Base-by-base conservation (phyloP, 352 stramenopile species). In the Phytophthora sojae region DNA sequence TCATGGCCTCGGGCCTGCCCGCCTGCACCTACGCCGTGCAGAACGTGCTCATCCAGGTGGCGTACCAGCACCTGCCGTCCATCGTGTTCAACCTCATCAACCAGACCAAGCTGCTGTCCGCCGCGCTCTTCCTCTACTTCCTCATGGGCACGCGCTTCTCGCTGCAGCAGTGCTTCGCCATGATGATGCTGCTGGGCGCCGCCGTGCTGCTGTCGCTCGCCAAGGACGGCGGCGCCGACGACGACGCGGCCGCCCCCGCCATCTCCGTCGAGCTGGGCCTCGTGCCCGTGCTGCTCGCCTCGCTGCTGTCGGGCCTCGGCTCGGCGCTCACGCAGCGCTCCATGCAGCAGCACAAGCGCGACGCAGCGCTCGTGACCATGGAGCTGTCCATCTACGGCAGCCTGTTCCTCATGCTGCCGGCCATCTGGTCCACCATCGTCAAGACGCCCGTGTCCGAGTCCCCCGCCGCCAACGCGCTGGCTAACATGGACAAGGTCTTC, bases 21-120 rank as follows among this genome's bases (percentile, higher is more conserved):
- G 89, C 89, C 19, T 93, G 83, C 71, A 94, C 88, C 26, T 96
- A 96, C 74, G 88, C 88, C n/a, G 71, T 95, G 62, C 89, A 96
- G 75, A 96, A 96, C 57, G 81, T 95, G 64, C 81, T 95, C n/a
- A 90, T 95, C 59, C 88, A 95, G 64, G 61, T 91, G 15, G 79
- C 89, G 53, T 94, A 93, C 70, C 89, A 96, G 75, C 73, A 95
- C 71, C 67, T 95, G 52, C 84, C 86, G 56, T 89, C 89, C 35
- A 90, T 95, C 53, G 77, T 94, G 26, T 95, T 95, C 69, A 96
- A 95, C 73, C 75, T 96, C 45, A 82, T 96, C 45, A 96, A 96
- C 79, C 89, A 96, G 79, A 95, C 88, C 72, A 96, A 96, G 71
- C 69, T 96, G 26, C 73, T 96, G 23, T 95, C 81, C 58, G 92